Conservation (phyloP, 2,329 filamentous ascomycete species). For the Domatiomyces catenatus region DNA sequence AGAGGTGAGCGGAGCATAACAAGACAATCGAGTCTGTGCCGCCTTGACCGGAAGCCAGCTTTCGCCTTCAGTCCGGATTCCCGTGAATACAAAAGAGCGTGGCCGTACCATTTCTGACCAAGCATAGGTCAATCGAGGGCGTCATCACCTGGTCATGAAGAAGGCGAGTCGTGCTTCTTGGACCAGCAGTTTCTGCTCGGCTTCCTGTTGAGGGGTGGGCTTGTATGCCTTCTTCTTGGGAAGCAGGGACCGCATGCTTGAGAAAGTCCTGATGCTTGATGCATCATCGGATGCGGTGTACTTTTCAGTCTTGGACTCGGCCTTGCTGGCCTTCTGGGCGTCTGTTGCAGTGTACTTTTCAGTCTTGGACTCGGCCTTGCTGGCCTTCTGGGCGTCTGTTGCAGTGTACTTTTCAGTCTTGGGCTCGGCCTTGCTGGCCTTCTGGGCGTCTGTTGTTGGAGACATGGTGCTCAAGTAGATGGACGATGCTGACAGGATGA, state of each 20-base stretch:
- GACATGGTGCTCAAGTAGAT: not conserved
- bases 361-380: not conserved
- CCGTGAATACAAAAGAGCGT: too few species aligned
- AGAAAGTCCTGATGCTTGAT: slow-evolving; percentile 13
- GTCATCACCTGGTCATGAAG: slow-evolving; percentile 7
- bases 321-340: not conserved
- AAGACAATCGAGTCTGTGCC: too few species aligned
- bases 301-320: slow-evolving; percentile 5
- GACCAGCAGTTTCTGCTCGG: slow-evolving; percentile 5
- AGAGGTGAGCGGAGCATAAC: too few species aligned
- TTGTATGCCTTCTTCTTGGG: slow-evolving; percentile 6
- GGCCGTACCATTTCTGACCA: not conserved
- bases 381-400: not conserved
- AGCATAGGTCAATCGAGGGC: not conserved
- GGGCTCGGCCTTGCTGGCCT: not conserved
- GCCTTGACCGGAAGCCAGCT: too few species aligned
- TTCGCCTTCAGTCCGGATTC: too few species aligned
- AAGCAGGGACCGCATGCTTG: slow-evolving; percentile 14
- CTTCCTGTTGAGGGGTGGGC: slow-evolving; percentile 5
- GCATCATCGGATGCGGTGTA: slow-evolving; percentile 6
- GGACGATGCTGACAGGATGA: not conserved
- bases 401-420: slow-evolving; percentile 5
- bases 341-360: slow-evolving; percentile 4
- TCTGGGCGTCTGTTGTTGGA: not conserved
- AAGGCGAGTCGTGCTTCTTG: slow-evolving; percentile 9